Evolutionary conservation across 2,329 filamentous ascomycete species (phyloP), one percentile per base, ranked within the genome.

Genomic region (Colletotrichum scovillei): DNA sequence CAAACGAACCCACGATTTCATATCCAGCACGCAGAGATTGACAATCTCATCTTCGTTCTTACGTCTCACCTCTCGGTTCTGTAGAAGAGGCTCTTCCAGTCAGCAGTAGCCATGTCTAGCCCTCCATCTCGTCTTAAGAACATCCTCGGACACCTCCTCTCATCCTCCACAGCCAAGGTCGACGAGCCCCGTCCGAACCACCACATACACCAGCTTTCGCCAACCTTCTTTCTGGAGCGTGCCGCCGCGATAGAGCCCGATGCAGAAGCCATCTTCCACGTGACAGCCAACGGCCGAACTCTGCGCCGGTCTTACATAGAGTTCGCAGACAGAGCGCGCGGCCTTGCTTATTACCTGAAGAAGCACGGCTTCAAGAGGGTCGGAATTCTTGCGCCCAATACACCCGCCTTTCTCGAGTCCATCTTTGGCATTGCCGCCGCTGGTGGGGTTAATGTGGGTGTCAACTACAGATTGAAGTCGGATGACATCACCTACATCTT

Each of bases 401-500:
- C 97, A 1, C 97, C 97, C 0, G 95, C 95, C 0, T 98, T 98
- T 78, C 87, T 99, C 32, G 96, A 98, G 84, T 90, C 92, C 7
- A 94, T 98, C 74, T 99, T 94, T 79, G 97, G 94, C 1, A 93
- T 98, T 77, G 92, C 92, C 0, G 95, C 94, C 1, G 94, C 94
- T 0, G 95, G 95, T 26, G 94, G 88, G 8, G 90, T 97, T 28
- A 91, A 95, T 74, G 93, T 98, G 66, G 88, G 89, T 1, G 88
- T 82, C 32, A 91, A 91, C 78, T 89, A 89, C 78, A 81, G 87
- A 74, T 85, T 98, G 58, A 97, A 97, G 81, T 86, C 89, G 46
- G 94, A 95, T 74, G 97, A 99, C 79, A 92, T 99, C 72, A 87
- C 89, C 24, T 99, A 98, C 82, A 97, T 98, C 74, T 94, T 99